phyloP scores from a whole-genome alignment of 2,329 filamentous ascomycete species.

The Tetracladium maxilliforme region DNA sequence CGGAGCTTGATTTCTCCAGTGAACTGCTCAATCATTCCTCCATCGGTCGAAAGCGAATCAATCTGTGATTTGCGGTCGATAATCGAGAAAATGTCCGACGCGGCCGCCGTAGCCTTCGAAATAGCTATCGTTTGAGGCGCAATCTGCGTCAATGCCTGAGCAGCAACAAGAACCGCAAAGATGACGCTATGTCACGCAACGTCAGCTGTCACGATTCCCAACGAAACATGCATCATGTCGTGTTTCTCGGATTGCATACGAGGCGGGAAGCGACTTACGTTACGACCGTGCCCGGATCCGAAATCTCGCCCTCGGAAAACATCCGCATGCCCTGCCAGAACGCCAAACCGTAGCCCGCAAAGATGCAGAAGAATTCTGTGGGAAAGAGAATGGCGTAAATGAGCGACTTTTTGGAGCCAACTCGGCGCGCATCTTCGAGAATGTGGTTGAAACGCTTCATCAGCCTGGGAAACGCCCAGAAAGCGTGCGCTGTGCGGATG shows the following conservation, averaged over 20 bases:
- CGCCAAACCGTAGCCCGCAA: constrained; percentile 28
- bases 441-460: constrained; percentile 23
- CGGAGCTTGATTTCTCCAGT: constrained; percentile 30
- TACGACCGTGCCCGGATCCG: constrained; percentile 27
- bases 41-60: constrained; percentile 24
- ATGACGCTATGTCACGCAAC: constrained; percentile 28
- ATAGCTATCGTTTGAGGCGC: constrained; percentile 29
- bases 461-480: constrained; percentile 29
- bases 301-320: constrained; percentile 26
- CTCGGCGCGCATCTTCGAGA: constrained; percentile 21
- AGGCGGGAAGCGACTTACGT: constrained; percentile 17
- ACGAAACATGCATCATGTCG: neutral
- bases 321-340: constrained; percentile 37
- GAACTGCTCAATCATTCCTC: constrained; percentile 16
- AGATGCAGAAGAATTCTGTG: constrained; percentile 30
- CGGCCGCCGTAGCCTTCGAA: constrained; percentile 28
- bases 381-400: constrained; percentile 27
- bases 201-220: constrained; percentile 1
- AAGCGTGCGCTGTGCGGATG: constrained; percentile 33
- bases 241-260: neutral
- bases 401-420: constrained; percentile 26
- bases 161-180: constrained; percentile 29
- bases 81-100: constrained; percentile 28
- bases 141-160: constrained; percentile 28
- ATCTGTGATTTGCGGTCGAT: constrained; percentile 28